Evolutionary conservation across 2,329 filamentous ascomycete genomes (phyloP).

Genomic region (Bipolaris gigantea): DNA sequence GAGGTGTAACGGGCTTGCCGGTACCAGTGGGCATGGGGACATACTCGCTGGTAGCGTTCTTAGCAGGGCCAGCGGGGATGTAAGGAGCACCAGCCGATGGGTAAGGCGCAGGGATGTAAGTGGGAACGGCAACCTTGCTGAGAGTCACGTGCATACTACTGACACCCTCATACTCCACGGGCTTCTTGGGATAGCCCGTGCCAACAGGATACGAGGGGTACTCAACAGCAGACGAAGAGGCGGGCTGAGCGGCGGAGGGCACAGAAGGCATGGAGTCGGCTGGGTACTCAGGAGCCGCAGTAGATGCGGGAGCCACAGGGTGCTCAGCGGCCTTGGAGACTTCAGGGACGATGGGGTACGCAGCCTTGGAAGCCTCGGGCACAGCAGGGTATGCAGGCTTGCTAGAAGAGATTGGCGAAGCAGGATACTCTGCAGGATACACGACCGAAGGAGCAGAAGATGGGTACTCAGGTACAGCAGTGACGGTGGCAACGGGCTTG

Average conservation of each 20-base stretch:
- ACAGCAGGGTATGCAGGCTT: constrained; percentile 8
- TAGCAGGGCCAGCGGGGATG: constrained; percentile 5
- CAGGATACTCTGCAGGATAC: constrained; percentile 10
- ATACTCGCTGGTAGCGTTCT: constrained; percentile 16
- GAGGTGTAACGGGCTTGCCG: constrained; percentile 17
- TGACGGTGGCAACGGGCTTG: constrained; percentile 30
- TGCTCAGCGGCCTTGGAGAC: constrained; percentile 1
- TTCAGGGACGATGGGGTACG: background rate
- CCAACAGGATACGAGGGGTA: constrained; percentile 3
- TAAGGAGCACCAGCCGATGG: constrained; percentile 13
- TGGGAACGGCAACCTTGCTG: constrained; percentile 25
- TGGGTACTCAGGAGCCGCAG: constrained; percentile 6
- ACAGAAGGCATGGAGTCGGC: background rate
- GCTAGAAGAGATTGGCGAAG: background rate
- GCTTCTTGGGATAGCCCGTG: constrained; percentile 21
- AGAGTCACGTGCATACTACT: constrained; percentile 24
- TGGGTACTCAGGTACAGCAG: constrained; percentile 21
- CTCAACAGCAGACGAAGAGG: background rate
- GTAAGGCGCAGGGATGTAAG: constrained; percentile 16
- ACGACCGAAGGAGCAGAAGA: constrained; percentile 8
- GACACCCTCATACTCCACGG: constrained; percentile 6
- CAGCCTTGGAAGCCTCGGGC: constrained; percentile 1
- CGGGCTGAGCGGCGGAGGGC: background rate
- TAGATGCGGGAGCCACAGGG: background rate
- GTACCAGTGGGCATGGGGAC: constrained; percentile 18